Evolutionary conservation across 1,284 basidiomycete genomes (phyloP).

Genomic region (Tylopilus sp.): DNA sequence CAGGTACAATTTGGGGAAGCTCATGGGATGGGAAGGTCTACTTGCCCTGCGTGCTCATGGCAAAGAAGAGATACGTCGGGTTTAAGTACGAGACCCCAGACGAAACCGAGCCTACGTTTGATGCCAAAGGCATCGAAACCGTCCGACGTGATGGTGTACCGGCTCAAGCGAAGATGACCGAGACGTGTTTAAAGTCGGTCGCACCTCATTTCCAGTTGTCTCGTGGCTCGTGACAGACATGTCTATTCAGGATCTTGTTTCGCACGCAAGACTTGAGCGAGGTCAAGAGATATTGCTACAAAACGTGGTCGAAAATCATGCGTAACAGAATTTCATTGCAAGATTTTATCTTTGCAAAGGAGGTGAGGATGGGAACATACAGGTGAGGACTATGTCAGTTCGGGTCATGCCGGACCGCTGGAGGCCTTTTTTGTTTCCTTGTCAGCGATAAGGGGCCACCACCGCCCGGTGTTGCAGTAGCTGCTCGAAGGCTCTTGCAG

Average conservation of each 20-base stretch:
- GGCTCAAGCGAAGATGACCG: slow-evolving; percentile 87
- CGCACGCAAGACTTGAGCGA: slow-evolving; percentile 83
- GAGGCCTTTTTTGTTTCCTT: neutral
- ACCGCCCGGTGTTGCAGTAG: slow-evolving; percentile 88
- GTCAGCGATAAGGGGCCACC: slow-evolving; percentile 76
- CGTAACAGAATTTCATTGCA: slow-evolving; percentile 79
- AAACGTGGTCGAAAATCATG: slow-evolving; percentile 83
- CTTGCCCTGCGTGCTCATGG: slow-evolving; percentile 87
- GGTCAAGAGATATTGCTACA: slow-evolving; percentile 86
- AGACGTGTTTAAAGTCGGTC: slow-evolving; percentile 75
- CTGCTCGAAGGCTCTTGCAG: slow-evolving; percentile 67
- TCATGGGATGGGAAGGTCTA: slow-evolving; percentile 63
- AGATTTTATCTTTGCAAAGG: slow-evolving; percentile 94
- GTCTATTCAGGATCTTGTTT: slow-evolving; percentile 70
- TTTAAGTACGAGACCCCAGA: slow-evolving; percentile 89
- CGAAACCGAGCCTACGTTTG: slow-evolving; percentile 78
- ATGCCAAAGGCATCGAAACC: slow-evolving; percentile 98
- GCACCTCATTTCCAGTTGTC: neutral
- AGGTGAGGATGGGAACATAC: slow-evolving; percentile 89
- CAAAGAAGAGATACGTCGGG: slow-evolving; percentile 97
- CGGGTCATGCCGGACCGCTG: neutral
- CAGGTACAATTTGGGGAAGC: neutral
- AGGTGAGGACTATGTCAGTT: slow-evolving; percentile 47
- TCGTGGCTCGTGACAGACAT: neutral
- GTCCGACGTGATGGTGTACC: slow-evolving; percentile 88